Evolutionary conservation across 78 protist species (phyloP).

Genomic region (slime mould (Dictyostelium discoideum)): DNA sequence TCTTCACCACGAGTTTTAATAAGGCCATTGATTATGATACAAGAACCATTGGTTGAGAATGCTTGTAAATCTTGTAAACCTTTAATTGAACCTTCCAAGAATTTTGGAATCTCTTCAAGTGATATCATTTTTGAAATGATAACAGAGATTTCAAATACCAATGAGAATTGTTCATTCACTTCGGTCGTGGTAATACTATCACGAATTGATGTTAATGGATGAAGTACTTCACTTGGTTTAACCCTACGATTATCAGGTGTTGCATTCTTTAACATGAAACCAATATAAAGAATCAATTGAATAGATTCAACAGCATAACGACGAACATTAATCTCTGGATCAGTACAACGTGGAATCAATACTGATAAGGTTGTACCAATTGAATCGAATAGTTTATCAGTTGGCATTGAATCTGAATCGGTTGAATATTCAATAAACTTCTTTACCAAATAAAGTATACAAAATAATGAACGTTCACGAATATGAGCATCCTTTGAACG

Average conservation of each 20-base stretch:
- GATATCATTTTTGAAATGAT: conserved; percentile 54
- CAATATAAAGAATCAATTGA: conserved; percentile 59
- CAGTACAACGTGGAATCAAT: conserved; percentile 76
- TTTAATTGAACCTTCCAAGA: conserved; percentile 57
- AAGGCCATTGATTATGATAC: conserved; percentile 84
- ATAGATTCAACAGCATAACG: conserved; percentile 60
- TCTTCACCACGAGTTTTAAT: conserved; percentile 77
- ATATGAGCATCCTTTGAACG: conserved; percentile 58
- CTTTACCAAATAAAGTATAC: conserved; percentile 66
- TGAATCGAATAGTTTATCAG: conserved; percentile 53
- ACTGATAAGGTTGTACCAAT: conserved; percentile 53
- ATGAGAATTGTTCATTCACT: conserved; percentile 77
- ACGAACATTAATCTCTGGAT: conserved; percentile 67
- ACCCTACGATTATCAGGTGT: conserved; percentile 55
- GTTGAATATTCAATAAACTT: conserved; percentile 57
- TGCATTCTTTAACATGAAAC: conserved; percentile 38
- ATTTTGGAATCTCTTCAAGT: conserved; percentile 56
- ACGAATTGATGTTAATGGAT: conserved; percentile 50
- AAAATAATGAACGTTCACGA: conserved; percentile 67
- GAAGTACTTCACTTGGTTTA: conserved; percentile 49
- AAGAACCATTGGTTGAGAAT: conserved; percentile 77
- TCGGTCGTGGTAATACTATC: conserved; percentile 70
- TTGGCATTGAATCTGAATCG: conserved; percentile 34
- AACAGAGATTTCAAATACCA: conserved; percentile 69
- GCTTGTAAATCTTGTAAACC: conserved; percentile 78